phyloP scores from a whole-genome alignment of 2,329 filamentous ascomycete species.

The Curvularia hawaiiensis region DNA sequence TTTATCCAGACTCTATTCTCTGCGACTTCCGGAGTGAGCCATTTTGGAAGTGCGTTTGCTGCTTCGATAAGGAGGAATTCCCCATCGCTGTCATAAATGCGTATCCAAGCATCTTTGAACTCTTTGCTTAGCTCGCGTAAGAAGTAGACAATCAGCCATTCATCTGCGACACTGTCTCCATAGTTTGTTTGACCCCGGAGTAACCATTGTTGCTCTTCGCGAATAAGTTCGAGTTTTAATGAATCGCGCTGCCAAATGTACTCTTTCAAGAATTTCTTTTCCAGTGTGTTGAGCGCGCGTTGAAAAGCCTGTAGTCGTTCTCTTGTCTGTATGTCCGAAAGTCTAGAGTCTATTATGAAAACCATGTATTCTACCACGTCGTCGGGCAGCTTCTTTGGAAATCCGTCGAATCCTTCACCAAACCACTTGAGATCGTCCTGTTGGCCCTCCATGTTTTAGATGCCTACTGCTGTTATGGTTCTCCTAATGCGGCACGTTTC shows the following conservation, averaged over 20 bases:
- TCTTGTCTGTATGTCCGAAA: constrained; percentile 62
- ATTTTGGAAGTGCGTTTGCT: constrained; percentile 82
- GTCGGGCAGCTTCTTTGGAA: constrained; percentile 73
- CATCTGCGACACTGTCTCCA: constrained; percentile 93
- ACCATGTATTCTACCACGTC: constrained; percentile 87
- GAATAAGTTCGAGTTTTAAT: constrained; percentile 69
- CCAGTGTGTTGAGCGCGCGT: constrained; percentile 68
- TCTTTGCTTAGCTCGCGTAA: constrained; percentile 78
- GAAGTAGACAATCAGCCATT: constrained; percentile 95
- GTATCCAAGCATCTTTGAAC: constrained; percentile 78
- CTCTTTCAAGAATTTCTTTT: constrained; percentile 69
- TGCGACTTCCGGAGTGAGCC: constrained; percentile 91
- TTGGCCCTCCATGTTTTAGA: constrained; percentile 38
- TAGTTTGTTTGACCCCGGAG: constrained; percentile 83
- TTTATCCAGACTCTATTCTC: constrained; percentile 90
- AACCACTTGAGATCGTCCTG: constrained; percentile 68
- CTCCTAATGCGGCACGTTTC: no score
- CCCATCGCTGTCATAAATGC: constrained; percentile 85
- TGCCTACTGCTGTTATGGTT: neutral
- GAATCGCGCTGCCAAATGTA: constrained; percentile 95
- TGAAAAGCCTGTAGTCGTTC: constrained; percentile 73
- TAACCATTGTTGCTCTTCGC: constrained; percentile 63
- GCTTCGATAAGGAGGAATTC: constrained; percentile 96
- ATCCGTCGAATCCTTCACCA: constrained; percentile 67
- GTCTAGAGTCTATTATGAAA: constrained; percentile 67